These are phyloP conservation scores for Leccinum truebloodii DNA, from an alignment of 768 basidiomycete species.

Conservation along the genomic window DNA sequence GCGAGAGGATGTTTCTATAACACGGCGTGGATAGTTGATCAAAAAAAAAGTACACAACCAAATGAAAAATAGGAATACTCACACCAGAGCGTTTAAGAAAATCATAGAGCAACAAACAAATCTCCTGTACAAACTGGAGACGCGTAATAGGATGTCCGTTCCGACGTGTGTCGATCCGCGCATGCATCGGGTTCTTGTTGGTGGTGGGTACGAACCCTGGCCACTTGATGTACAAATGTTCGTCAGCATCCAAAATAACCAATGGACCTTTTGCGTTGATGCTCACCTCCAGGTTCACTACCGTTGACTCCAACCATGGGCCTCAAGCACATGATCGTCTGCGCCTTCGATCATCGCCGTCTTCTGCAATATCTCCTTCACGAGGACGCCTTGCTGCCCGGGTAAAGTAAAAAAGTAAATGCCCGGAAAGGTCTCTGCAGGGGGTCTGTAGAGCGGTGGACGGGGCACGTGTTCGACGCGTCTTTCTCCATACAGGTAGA, in stretches of 20 bases:
- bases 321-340: neutral
- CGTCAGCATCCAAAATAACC: neutral
- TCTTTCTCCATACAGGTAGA: neutral
- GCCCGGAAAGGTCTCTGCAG: neutral
- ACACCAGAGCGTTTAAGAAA: neutral
- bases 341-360: neutral
- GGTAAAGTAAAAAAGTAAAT: neutral
- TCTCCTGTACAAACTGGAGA: neutral
- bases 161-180: neutral
- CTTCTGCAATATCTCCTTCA: neutral
- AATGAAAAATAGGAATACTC: neutral
- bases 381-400: neutral
- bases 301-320: neutral
- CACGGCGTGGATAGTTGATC: no score
- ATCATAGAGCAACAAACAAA: neutral
- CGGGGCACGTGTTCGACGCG: constrained; percentile 4
- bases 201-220: neutral
- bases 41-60: neutral
- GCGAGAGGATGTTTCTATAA: no score
- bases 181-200: neutral
- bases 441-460: neutral
- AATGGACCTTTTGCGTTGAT: neutral
- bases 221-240: constrained; percentile 3
- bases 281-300: constrained; percentile 1
- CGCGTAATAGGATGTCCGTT: neutral